Base-by-base conservation (phyloP, 257 asterid species). In the Solanum piurae region DNA sequence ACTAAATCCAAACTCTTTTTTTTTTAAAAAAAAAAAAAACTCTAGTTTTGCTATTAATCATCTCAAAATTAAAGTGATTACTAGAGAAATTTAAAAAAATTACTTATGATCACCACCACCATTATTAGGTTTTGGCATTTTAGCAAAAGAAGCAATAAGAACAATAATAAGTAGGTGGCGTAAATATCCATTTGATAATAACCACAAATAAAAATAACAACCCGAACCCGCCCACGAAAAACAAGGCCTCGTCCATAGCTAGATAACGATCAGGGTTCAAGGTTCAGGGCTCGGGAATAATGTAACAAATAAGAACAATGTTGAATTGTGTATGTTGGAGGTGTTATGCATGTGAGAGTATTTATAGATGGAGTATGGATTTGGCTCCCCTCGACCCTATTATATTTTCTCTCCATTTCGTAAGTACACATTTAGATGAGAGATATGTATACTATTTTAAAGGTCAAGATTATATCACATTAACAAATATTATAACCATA, bases 231-330 rank as follows among this genome's bases (percentile, higher is more conserved):
- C 52, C 3, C 1, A 74, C 31, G 9, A 74, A 37, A 74, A 74
- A 36, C 10, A 5, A 9, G 25, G 0, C 0, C 13, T 74, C 52
- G 12, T 36, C 82, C 82, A 74, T 74, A n/a, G 20, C 9, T 12
- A 74, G 16, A 74, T 0, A 9, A 12, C 2, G 18, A 18, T 36
- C 1, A 73, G 49, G 31, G 10, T 74, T 36, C 20, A 73, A 3
- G 3, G 1, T 21, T 20, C 1, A 36, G 4, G 3, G 1, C 2
- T 74, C 49, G 0, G 1, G 1, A 20, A 18, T 72, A 31, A 1
- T 33, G 2, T 8, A 6, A 13, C 10, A 68, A 6, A n/a, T 62
- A 36, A 73, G 27, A 73, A 73, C 25, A 72, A 72, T 20, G 11
- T 72, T 72, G 44, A 72, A 72, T 72, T 13, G 40, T 33, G 79